Base-by-base conservation (phyloP, 176 grass and related monocot genomes). In the Panicum miliaceum region DNA sequence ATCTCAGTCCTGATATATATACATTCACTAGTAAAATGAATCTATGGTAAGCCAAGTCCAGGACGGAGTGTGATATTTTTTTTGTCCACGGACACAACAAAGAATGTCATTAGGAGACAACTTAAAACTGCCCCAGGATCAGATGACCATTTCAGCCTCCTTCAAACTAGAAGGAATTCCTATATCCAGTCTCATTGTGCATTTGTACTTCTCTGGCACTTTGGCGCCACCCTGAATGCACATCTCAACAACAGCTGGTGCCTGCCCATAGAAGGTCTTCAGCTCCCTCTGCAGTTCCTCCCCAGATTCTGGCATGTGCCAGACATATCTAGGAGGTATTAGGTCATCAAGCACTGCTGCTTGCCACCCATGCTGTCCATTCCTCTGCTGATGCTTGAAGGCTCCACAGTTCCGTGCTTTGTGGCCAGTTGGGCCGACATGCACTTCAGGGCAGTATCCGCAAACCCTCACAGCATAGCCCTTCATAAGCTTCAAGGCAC, bases 291-390 rank as follows among this genome's bases (percentile, higher is more conserved):
- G 87, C 87, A 98, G 52, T 50, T 91, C 87, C 53, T 86, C 87
- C 35, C 75, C 89, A 4, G 80, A 84, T 77, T 92, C 93, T 13
- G 93, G 91, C 75, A 94, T 90, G 75, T 98, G 96, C 96, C 96
- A 98, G 26, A 98, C 93, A 65, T 89, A 96, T 75, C 93, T 90
- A 32, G 87, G 93, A 25, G 93, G 96, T 76, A 98, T 85, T 35
- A 98, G 57, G 78, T 94, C 91, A 73, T 98, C 91, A 2, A 98
- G 82, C 34, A 94, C 88, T 20, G 93, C 91, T 20, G 93, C 65
- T 56, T 98, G 93, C 96, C 96, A 98, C 10, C 93, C 91, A 47
- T 98, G 96, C 37, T 98, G 96, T 18, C 96, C 96, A 81, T 98
- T 98, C 77, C 96, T 91, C 78, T 98, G 96, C 74, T 98, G 96